Evolutionary conservation across 306 rosid species (phyloP).

Genomic region (Trichosanthes cucumerina): DNA sequence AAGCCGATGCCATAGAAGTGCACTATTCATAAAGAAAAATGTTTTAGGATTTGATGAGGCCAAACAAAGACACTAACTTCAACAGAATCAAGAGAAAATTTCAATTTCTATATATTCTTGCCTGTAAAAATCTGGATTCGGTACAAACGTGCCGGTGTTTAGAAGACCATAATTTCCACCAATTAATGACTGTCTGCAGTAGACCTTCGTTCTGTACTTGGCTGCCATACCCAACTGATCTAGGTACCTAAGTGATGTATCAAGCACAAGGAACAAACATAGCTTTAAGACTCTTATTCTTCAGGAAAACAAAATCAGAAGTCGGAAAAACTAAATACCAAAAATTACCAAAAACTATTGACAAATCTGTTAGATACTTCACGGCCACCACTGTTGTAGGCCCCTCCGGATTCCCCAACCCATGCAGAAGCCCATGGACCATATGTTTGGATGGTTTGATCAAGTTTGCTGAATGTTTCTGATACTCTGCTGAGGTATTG

Average conservation of each 20-base stretch:
- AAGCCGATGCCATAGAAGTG: conserved; percentile 86
- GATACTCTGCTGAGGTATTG: conserved; percentile 37
- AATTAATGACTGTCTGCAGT: conserved; percentile 82
- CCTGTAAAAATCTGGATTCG: conserved; percentile 96
- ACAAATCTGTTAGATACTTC: conserved; percentile 66
- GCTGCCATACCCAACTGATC: conserved; percentile 97
- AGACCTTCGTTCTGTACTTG: conserved; percentile 57
- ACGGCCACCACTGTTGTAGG: conserved; percentile 85
- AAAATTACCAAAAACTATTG: conserved; percentile 85
- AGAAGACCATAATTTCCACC: conserved; percentile 97
- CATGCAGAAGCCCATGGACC: conserved; percentile 91
- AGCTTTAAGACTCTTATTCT: not conserved
- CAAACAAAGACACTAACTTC: not conserved
- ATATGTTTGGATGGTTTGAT: conserved; percentile 36
- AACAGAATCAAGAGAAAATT: conserved; percentile 5
- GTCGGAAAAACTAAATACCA: conserved; percentile 11
- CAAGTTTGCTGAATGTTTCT: conserved; percentile 35
- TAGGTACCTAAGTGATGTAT: conserved; percentile 51
- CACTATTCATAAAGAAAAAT: conserved; percentile 37
- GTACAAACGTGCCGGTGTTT: conserved; percentile 49
- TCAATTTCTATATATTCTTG: conserved; percentile 20
- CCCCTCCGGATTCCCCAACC: conserved; percentile 99
- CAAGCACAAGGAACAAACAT: not conserved
- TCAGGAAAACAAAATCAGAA: not conserved
- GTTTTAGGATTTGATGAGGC: not conserved